phyloP scores from a whole-genome alignment of 441 rosid species.

The Gossypium schwendimanii region DNA sequence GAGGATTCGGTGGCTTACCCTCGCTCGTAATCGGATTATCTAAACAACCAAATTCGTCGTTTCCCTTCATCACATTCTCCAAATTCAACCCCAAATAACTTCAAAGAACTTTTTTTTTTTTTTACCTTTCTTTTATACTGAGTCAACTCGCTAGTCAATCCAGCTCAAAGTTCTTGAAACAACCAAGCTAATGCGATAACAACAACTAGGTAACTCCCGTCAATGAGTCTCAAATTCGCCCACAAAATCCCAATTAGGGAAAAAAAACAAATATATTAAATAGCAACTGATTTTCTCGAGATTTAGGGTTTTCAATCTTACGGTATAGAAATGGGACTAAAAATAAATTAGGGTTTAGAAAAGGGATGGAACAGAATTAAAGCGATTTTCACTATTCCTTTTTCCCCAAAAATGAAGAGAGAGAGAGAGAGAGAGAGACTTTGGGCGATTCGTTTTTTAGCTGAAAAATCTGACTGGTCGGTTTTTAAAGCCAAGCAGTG shows the following conservation, averaged over 20 bases:
- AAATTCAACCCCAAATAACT: conserved; percentile 2
- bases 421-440: conserved; percentile 6
- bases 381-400: conserved; percentile 5
- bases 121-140: not conserved
- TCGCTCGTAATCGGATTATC: conserved; percentile 57
- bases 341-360: conserved; percentile 15
- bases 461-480: conserved; percentile 15
- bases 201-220: not conserved
- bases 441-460: conserved; percentile 8
- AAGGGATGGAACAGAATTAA: not conserved
- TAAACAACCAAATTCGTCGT: conserved; percentile 30
- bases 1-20: conserved; percentile 62
- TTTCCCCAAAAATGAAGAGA: not conserved
- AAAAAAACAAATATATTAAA: not conserved
- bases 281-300: not conserved
- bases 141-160: conserved; percentile 8
- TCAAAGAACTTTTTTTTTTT: not conserved
- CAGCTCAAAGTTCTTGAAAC: not conserved
- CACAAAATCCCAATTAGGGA: not conserved
- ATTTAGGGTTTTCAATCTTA: not conserved
- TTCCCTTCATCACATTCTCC: conserved; percentile 38
- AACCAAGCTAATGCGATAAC: not conserved
- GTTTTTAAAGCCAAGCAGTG: not conserved
- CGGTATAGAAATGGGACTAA: conserved; percentile 3
- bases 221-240: not conserved